Conservation (phyloP, 2,329 filamentous ascomycete species). For the Pyrenophora teres region DNA sequence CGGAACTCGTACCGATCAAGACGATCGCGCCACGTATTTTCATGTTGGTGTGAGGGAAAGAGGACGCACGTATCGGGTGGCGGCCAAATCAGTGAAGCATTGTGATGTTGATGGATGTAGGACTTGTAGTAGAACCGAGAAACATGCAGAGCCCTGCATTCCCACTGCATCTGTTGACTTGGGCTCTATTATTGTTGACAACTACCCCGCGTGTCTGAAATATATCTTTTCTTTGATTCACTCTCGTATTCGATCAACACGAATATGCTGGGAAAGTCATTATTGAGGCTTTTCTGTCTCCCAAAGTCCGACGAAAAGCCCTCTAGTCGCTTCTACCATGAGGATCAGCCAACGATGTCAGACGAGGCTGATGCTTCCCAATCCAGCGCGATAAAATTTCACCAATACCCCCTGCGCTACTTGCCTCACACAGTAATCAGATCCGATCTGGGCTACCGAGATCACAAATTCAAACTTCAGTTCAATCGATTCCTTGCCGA, state of each 20-base stretch:
- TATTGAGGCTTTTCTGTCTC: conserved; percentile 2
- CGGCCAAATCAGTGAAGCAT: neutral
- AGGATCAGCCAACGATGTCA: neutral
- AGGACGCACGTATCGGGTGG: neutral
- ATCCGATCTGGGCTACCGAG: conserved; percentile 9
- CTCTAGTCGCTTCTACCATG: neutral
- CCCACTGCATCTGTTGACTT: neutral
- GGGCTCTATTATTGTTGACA: neutral
- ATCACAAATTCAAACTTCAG: conserved; percentile 4
- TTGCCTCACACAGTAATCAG: conserved; percentile 15
- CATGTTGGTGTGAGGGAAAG: neutral
- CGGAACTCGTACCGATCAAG: neutral
- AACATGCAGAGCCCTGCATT: neutral
- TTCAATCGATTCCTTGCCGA: conserved; percentile 17
- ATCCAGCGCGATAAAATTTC: neutral
- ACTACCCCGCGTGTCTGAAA: neutral
- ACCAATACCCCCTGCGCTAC: conserved; percentile 1
- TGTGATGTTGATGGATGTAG: neutral
- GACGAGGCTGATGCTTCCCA: conserved; percentile 2
- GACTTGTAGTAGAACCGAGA: neutral
- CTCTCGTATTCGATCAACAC: neutral
- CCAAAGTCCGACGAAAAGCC: neutral
- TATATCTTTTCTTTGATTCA: neutral
- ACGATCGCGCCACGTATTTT: neutral
- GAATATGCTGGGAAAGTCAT: conserved; percentile 3